Conservation (phyloP, 2,329 filamentous ascomycete genomes). For the Ophiostoma sp. region DNA sequence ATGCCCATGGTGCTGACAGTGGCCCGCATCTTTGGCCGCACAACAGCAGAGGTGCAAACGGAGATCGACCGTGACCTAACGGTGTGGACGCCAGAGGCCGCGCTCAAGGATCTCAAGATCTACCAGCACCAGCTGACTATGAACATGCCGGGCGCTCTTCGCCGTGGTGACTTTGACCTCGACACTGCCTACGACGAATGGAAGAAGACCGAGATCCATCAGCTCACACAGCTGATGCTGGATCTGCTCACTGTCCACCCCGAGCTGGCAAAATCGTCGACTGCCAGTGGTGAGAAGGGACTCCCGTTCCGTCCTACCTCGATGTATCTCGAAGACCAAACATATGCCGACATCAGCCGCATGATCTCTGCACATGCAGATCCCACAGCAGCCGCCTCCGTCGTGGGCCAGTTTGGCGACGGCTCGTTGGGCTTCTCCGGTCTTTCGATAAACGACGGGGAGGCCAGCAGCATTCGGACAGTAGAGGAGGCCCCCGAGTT, state of each 20-base stretch:
- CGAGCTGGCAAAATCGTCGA: constrained; percentile 72
- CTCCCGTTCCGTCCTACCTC: constrained; percentile 51
- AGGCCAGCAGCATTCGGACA: constrained; percentile 43
- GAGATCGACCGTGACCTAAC: constrained; percentile 79
- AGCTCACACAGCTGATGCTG: constrained; percentile 88
- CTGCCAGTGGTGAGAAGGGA: constrained; percentile 48
- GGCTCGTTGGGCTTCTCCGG: constrained; percentile 62
- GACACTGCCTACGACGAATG: constrained; percentile 84
- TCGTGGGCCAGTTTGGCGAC: constrained; percentile 46
- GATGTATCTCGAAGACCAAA: constrained; percentile 44
- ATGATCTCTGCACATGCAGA: constrained; percentile 44
- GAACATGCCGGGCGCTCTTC: constrained; percentile 69
- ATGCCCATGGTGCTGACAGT: constrained; percentile 92
- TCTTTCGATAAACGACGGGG: constrained; percentile 53
- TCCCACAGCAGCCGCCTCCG: constrained; percentile 14
- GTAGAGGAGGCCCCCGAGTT: constrained; percentile 66
- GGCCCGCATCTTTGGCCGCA: constrained; percentile 76
- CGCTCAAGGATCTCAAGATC: constrained; percentile 82
- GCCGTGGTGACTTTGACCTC: constrained; percentile 79
- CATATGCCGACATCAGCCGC: constrained; percentile 49
- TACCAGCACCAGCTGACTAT: constrained; percentile 87
- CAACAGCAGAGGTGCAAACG: constrained; percentile 71
- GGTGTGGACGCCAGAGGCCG: constrained; percentile 86
- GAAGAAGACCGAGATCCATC: constrained; percentile 83
- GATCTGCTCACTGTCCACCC: constrained; percentile 82